Percentiles rank a stretch among this genome's conserved stretches.
phyloP scores from a whole-genome alignment of 2,329 filamentous ascomycete genomes.

The Exophiala aquamarina region DNA sequence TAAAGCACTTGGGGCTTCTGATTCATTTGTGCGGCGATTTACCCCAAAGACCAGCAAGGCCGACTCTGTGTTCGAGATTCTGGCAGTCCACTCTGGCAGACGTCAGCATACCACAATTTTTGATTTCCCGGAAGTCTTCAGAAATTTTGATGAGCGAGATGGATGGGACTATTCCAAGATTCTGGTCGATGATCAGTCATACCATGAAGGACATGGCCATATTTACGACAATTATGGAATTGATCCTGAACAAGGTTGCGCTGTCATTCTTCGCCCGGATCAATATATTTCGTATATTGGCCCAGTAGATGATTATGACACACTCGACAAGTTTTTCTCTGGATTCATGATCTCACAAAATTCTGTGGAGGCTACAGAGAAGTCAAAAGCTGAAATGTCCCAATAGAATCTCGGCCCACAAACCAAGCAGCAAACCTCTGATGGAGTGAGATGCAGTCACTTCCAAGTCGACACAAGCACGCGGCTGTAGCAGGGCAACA shows the following conservation, averaged over 20 bases:
- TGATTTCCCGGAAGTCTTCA: constrained; percentile 52
- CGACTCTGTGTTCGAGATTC: constrained; percentile 56
- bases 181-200: constrained; percentile 53
- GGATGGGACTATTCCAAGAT: constrained; percentile 61
- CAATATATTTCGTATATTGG: constrained; percentile 55
- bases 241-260: constrained; percentile 53
- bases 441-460: no score
- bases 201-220: constrained; percentile 7
- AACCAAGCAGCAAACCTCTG: no score
- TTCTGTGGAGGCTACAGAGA: no score
- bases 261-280: constrained; percentile 65
- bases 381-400: no score
- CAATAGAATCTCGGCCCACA: no score
- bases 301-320: constrained; percentile 22
- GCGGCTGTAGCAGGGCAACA: no score
- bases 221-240: constrained; percentile 59
- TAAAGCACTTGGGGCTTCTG: constrained; percentile 36
- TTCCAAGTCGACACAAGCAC: no score
- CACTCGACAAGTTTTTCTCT: constrained; percentile 25
- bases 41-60: constrained; percentile 41
- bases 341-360: constrained; percentile 21
- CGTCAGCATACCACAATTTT: constrained; percentile 51
- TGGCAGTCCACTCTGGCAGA: constrained; percentile 59
- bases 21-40: constrained; percentile 46
- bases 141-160: constrained; percentile 45